Percentiles rank a stretch among this genome's conserved stretches.
These are phyloP conservation scores for Aegilops tauschii DNA, from an alignment of 176 grass and related monocot species.

Conservation along the genomic window DNA sequence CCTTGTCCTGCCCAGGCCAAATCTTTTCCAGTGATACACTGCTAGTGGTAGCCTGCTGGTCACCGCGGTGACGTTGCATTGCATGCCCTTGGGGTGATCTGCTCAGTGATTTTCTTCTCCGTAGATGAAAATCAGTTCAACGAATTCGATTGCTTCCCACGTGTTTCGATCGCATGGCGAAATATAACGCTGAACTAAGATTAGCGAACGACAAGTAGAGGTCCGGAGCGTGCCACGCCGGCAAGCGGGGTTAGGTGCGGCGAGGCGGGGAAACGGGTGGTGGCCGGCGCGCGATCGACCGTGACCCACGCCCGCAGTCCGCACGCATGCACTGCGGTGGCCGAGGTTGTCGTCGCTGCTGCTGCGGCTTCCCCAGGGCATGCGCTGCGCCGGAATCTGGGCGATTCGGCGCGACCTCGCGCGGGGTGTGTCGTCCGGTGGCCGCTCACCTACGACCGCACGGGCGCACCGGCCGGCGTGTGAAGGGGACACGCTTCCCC, in stretches of 20 bases:
- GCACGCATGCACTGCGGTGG: neutral
- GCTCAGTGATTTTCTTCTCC: neutral
- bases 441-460: constrained; percentile 34
- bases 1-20: neutral
- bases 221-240: neutral
- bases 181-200: neutral
- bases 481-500: constrained; percentile 29
- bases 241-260: neutral
- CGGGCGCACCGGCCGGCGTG: neutral
- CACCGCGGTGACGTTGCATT: no score
- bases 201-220: neutral
- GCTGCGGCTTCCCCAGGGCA: no score
- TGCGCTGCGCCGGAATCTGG: constrained; percentile 29
- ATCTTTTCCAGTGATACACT: neutral
- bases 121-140: neutral
- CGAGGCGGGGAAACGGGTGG: neutral
- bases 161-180: neutral
- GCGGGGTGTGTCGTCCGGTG: neutral
- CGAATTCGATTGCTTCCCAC: neutral
- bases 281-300: neutral
- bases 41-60: no score
- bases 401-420: constrained; percentile 15
- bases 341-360: neutral
- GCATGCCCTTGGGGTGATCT: no score
- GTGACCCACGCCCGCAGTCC: neutral